phyloP scores from a whole-genome alignment of 805 yeast species.

The Metschnikowia gruessii region DNA sequence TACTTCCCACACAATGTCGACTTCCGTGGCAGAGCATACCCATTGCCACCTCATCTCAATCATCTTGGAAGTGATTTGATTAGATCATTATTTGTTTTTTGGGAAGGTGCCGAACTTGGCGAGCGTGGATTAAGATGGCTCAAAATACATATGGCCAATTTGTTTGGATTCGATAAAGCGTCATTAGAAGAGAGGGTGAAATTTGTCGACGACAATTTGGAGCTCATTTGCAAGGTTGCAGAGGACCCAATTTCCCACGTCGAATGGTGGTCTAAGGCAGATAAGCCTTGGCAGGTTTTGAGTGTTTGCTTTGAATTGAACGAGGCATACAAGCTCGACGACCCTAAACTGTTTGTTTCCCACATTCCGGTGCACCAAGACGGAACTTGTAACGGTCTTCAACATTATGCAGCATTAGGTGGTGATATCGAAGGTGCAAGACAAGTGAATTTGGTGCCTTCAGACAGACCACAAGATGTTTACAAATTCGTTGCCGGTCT shows the following conservation, averaged over 20 bases:
- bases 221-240: slow-evolving; percentile 55
- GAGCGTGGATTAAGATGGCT: slow-evolving; percentile 66
- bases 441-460: slow-evolving; percentile 72
- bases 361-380: slow-evolving; percentile 83
- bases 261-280: slow-evolving; percentile 71
- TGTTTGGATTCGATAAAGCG: slow-evolving; percentile 72
- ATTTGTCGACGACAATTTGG: slow-evolving; percentile 57
- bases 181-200: slow-evolving; percentile 60
- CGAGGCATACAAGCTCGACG: slow-evolving; percentile 57
- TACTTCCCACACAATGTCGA: slow-evolving; percentile 80
- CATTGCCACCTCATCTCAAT: slow-evolving; percentile 75
- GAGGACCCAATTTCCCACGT: slow-evolving; percentile 55
- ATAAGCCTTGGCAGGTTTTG: slow-evolving; percentile 81
- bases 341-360: slow-evolving; percentile 64
- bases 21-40: slow-evolving; percentile 83
- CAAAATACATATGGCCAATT: slow-evolving; percentile 70
- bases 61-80: slow-evolving; percentile 79
- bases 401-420: slow-evolving; percentile 84
- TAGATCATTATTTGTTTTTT: slow-evolving; percentile 65
- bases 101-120: slow-evolving; percentile 75
- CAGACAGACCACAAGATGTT: slow-evolving; percentile 74
- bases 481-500: slow-evolving; percentile 66
- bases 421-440: slow-evolving; percentile 82
- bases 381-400: slow-evolving; percentile 84
- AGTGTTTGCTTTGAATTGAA: slow-evolving; percentile 65